Evolutionary conservation across 2,329 filamentous ascomycete genomes (phyloP), one percentile per base, ranked within the genome.

Genomic region (Chaetomiaceae sp.): DNA sequence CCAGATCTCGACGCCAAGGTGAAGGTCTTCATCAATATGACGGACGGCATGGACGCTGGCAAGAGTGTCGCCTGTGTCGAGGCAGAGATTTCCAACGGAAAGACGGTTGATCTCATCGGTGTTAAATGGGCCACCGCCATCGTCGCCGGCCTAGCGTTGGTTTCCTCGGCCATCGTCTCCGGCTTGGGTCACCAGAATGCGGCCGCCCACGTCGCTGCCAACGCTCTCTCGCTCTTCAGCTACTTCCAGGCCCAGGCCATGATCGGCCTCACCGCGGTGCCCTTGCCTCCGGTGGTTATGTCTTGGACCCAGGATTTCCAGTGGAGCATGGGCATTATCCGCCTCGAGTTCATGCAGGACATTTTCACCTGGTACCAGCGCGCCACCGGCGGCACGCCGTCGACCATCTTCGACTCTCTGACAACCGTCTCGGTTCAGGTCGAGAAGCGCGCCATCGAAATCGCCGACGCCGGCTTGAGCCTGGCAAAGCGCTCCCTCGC

Each of bases 271-370:
- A 89, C 86, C 49, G 82, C 86, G 18, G 86, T 96, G 13, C 77
- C 79, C 41, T 80, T 96, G 49, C 92, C 92, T 9, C 92, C 92
- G 0, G 88, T 96, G 56, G 92, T 95, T 49, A 80, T 88, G 64
- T 81, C 91, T 0, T 97, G 92, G 92, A 96, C 91, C 1, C 91
- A 96, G 73, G 92, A 96, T 72, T 96, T 97, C 74, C 88, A 95
- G 67, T 97, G 92, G 92, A 95, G 87, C 65, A 94, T 97, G 89
- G 92, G 92, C 63, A 90, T 97, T 64, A 95, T 97, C 64, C 81
- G 82, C 47, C 79, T 96, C 37, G 77, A 76, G n/a, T 96, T 95
- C 69, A 81, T 96, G 73, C 90, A 97, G 73, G 77, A 77, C 43
- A 88, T 96, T 65, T 89, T 89, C 57, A 95, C 90, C 32, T 97